These are phyloP conservation scores for Diaporthe australafricana DNA, from an alignment of 2,329 filamentous ascomycete species.

Conservation along the genomic window DNA sequence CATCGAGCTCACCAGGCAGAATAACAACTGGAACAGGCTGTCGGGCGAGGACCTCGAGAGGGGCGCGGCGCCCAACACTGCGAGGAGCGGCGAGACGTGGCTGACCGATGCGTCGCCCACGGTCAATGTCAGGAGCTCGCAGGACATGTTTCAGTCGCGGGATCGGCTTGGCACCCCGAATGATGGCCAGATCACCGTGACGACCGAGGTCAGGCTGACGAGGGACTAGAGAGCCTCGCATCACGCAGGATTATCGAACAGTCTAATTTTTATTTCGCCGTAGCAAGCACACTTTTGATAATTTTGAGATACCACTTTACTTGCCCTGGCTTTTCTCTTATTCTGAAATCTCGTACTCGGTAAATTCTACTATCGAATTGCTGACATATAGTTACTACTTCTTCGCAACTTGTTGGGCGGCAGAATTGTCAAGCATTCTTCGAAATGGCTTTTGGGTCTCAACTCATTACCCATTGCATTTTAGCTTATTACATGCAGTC, in stretches of 20 bases:
- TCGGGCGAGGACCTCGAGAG: background rate
- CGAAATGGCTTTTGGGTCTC: no score
- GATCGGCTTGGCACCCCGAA: background rate
- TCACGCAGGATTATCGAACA: background rate
- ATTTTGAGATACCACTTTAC: background rate
- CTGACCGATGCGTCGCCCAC: conserved; percentile 13
- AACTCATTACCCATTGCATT: background rate
- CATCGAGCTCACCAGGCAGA: conserved; percentile 32
- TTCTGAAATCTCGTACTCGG: no score
- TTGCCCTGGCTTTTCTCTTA: background rate
- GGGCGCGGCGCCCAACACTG: background rate
- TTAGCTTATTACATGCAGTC: no score
- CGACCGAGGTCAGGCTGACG: conserved; percentile 28
- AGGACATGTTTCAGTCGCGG: conserved; percentile 12
- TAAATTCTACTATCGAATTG: no score
- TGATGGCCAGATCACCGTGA: conserved; percentile 21
- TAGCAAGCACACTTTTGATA: background rate
- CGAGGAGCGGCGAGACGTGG: background rate
- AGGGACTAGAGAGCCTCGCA: conserved; percentile 9
- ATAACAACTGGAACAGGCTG: conserved; percentile 7
- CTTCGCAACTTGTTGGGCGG: background rate
- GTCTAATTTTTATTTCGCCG: background rate
- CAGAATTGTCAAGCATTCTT: background rate
- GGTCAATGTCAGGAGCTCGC: background rate
- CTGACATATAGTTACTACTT: no score